Base-by-base conservation (phyloP, 2,329 filamentous ascomycete species). In the Trichoderma lentiforme region DNA sequence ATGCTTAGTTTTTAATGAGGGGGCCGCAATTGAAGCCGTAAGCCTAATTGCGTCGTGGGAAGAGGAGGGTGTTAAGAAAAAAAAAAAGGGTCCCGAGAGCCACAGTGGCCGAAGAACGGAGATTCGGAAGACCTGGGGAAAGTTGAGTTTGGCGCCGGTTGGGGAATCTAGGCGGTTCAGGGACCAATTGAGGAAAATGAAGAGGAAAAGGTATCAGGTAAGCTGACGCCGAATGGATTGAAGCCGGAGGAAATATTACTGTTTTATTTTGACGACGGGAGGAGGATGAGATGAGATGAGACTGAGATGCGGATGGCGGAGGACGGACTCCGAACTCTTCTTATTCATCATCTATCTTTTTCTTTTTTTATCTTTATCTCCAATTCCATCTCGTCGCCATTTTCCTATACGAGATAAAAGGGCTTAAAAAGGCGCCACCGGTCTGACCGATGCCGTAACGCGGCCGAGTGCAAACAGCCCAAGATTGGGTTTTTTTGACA, bases 61-160 rank as follows among this genome's bases (percentile, higher is more conserved):
- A 14, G 47, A 53, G 47, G 24, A 57, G 24, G 14, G 12, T 15
- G 30, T 7, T n/a, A n/a, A 4, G 18, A 28, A 15, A 21, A 30
- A 58, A 57, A 67, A 67, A 67, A 32, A 43, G 53, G 64, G 64
- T 28, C 32, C 64, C 64, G n/a, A 24, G 63, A 63, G 43, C 64
- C 34, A 53, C 51, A 24, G 24, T 43, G 51, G 64, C 51, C 51
- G 64, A 67, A 67, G 15, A 39, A 67, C 64, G 64, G 64, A 67
- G 51, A 58, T 53, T 58, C 64, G 64, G 51, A 58, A 57, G 28
- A 53, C 26, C 64, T 67, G 21, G 15, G 51, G 53, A 18, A 56
- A 36, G 11, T 53, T 14, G 47, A 58, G 64, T 67, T 67, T 67
- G 64, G 51, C 51, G 64, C 64, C 64, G 34, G 15, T 30, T 57